Base-by-base conservation (phyloP, 2,329 filamentous ascomycete species). In the Phyllosticta capitalensis region DNA sequence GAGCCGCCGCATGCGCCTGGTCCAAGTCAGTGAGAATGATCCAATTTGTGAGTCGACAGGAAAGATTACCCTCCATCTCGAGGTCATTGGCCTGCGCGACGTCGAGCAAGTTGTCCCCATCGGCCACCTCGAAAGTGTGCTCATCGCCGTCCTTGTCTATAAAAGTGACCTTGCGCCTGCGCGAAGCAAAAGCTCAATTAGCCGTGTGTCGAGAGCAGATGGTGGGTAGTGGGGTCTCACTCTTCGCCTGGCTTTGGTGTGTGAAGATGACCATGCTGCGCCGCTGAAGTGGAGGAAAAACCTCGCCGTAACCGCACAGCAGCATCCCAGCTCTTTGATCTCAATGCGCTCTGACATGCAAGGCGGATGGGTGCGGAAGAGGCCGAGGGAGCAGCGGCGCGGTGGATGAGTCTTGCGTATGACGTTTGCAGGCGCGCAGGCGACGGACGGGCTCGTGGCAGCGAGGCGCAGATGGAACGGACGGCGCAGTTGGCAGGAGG, bases 11-110 rank as follows among this genome's bases (percentile, higher is more conserved):
- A 99, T 12, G 94, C 94, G 63, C 94, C 84, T 81, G 63, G 14
- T 49, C n/a, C 49, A 26, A 49, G 56, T 60, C 38, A 60, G 58
- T 49, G 10, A 20, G 50, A 22, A 12, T 14, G 26, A 38, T 38
- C 2, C n/a, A n/a, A 14, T 38, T 2, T 17, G 1, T 17, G 30
- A 38, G 30, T 38, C 30, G 20, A n/a, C n/a, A 5, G 0, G 26
- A 17, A 38, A 38, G 14, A 30, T 49, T 54, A 54, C 59, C 92
- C 79, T 99, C 94, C 92, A 99, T 97, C 74, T 99, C 94, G 50
- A 99, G 79, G 69, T 97, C 92, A 74, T 97, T 84, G 52, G 88
- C 90, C 72, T 96, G 92, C 21, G 92, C 94, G 69, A 99, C 92
- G 69, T 97, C 92, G 58, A 99, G 81, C 58, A 99, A 79, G 73